Base-by-base conservation (phyloP, 176 grass and related monocot species). In the Tillandsia fasciculata region DNA sequence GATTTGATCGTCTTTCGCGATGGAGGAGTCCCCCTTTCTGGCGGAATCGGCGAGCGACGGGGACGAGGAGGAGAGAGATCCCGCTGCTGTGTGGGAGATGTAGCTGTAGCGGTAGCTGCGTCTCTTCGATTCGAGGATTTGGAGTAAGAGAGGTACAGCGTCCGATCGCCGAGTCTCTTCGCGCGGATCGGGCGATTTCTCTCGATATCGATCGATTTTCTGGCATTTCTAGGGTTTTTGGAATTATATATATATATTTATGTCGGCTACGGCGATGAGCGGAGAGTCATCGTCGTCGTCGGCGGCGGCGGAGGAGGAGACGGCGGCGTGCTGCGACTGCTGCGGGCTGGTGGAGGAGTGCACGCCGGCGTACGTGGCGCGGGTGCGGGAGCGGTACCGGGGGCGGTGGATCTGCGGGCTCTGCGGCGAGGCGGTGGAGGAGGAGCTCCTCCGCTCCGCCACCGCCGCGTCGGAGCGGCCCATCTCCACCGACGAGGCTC, bases 271-370 rank as follows among this genome's bases (percentile, higher is more conserved):
- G 56, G 51, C 51, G 49, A 52, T 74, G 20, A 58, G n/a, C 2
- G 79, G 78, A 58, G 91, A 90, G 68, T 52, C 12, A 12, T 79
- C 49, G n/a, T 9, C 3, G 9, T 52, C 12, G 15, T 79, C 49
- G n/a, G 9, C 3, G 9, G 50, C 47, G 0, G 17, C 2, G 5
- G 66, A 75, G 63, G 79, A 63, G 66, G 76, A 75, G 11, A 74
- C 77, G 57, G 82, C 84, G 20, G 83, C 88, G 18, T 81, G 81
- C 33, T 93, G 91, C 78, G 91, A 95, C 66, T 95, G 91, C 78
- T 95, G 91, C 76, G 83, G 83, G 1, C 81, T 95, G 87, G 86
- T 82, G 63, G 91, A 95, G 75, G 91, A 95, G 81, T 95, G 91
- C 81, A 95, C 91, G 50, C 78, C 73, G 11, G 75, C 83, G 65